phyloP scores from a whole-genome alignment of 768 basidiomycete genomes.

The Hortiboletus campestris region DNA sequence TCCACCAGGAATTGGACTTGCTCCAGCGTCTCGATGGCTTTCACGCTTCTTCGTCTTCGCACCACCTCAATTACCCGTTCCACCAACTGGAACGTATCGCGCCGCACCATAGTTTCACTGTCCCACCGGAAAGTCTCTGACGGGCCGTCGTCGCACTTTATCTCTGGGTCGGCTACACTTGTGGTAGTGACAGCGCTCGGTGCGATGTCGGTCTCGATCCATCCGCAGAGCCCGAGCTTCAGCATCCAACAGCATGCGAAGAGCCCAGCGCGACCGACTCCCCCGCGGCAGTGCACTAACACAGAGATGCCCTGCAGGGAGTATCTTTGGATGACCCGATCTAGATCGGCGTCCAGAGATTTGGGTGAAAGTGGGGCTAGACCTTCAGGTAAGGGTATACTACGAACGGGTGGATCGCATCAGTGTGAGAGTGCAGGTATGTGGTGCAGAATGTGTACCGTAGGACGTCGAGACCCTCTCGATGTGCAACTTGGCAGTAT shows the following conservation, averaged over 20 bases:
- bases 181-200: background rate
- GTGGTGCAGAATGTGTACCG: slow-evolving; percentile 43
- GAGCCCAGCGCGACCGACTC: slow-evolving; percentile 90
- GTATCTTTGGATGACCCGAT: slow-evolving; percentile 64
- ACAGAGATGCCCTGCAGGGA: slow-evolving; percentile 70
- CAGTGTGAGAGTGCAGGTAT: background rate
- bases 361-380: slow-evolving; percentile 64
- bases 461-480: slow-evolving; percentile 74
- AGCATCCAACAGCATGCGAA: slow-evolving; percentile 92
- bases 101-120: slow-evolving; percentile 28
- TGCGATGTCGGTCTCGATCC: slow-evolving; percentile 39
- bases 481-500: slow-evolving; percentile 61
- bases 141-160: background rate
- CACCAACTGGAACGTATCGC: slow-evolving; percentile 62
- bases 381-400: slow-evolving; percentile 88
- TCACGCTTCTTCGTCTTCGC: slow-evolving; percentile 72
- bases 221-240: slow-evolving; percentile 86
- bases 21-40: slow-evolving; percentile 92
- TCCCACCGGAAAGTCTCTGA: slow-evolving; percentile 15
- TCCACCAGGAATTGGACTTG: slow-evolving; percentile 84
- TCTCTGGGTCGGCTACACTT: slow-evolving; percentile 11
- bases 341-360: slow-evolving; percentile 64
- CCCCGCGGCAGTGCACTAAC: slow-evolving; percentile 90
- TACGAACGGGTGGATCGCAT: slow-evolving; percentile 27
- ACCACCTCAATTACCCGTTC: slow-evolving; percentile 73